These are phyloP conservation scores for Phaffia australis DNA, from an alignment of 768 basidiomycete genomes.

Conservation along the genomic window DNA sequence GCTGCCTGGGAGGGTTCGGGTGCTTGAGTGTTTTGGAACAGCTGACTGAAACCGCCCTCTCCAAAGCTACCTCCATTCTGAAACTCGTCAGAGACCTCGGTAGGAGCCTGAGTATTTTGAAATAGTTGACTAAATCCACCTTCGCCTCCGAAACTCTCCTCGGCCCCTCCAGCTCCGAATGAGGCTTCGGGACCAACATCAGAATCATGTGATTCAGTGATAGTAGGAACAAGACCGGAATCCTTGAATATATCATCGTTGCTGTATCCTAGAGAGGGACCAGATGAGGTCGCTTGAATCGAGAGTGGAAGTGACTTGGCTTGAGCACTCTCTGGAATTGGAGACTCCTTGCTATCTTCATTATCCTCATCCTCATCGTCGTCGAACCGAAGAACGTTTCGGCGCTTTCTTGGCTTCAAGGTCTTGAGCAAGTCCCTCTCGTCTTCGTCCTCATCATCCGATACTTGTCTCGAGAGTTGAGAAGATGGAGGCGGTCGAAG, in stretches of 20 bases:
- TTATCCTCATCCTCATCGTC: slow-evolving; percentile 40
- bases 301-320: slow-evolving; percentile 23
- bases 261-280: too few relatives aligned
- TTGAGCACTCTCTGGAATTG: slow-evolving; percentile 20
- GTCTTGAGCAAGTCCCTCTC: not conserved
- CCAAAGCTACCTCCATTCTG: not conserved
- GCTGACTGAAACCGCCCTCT: slow-evolving; percentile 33
- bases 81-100: slow-evolving; percentile 17
- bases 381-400: slow-evolving; percentile 19
- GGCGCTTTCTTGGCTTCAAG: not conserved
- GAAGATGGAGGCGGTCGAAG: slow-evolving; percentile 46
- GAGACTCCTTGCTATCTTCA: slow-evolving; percentile 23
- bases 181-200: slow-evolving; percentile 8
- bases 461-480: slow-evolving; percentile 36
- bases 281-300: not conserved
- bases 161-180: slow-evolving; percentile 1
- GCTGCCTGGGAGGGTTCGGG: slow-evolving; percentile 5
- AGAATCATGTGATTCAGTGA: not conserved
- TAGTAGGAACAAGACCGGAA: too few relatives aligned
- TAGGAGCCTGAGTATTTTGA: slow-evolving; percentile 29
- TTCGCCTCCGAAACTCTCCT: slow-evolving; percentile 5
- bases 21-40: slow-evolving; percentile 34
- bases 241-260: too few relatives aligned
- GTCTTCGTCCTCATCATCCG: slow-evolving; percentile 11
- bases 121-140: slow-evolving; percentile 35